Evolutionary conservation across 2,329 filamentous ascomycete genomes (phyloP).

Genomic region (Aureobasidium lini): DNA sequence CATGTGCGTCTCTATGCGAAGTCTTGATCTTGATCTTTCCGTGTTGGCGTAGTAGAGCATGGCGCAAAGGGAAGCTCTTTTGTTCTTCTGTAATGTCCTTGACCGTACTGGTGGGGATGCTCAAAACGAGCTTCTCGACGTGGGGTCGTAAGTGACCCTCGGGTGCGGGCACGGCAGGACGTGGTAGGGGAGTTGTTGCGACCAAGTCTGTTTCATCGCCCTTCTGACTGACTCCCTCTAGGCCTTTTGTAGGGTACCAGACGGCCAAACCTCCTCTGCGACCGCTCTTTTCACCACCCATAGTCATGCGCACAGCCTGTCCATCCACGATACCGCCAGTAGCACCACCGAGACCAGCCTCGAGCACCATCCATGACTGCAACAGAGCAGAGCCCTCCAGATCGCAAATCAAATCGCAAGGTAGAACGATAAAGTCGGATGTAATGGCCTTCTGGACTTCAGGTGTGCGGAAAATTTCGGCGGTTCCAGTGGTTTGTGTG

Average conservation of each 20-base stretch:
- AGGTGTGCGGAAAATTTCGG: slow-evolving; percentile 75
- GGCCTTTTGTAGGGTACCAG: slow-evolving; percentile 78
- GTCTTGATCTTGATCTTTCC: slow-evolving; percentile 72
- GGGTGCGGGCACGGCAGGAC: slow-evolving; percentile 50
- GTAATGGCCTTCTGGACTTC: slow-evolving; percentile 73
- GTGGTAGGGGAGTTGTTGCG: slow-evolving; percentile 61
- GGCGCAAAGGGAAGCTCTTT: slow-evolving; percentile 65
- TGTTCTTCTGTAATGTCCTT: slow-evolving; percentile 74
- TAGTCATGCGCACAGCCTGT: slow-evolving; percentile 36
- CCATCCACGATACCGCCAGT: slow-evolving; percentile 46
- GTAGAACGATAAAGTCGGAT: slow-evolving; percentile 81
- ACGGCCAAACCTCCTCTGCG: slow-evolving; percentile 76
- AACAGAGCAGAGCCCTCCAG: slow-evolving; percentile 73
- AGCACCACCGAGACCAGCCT: slow-evolving; percentile 58
- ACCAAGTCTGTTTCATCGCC: slow-evolving; percentile 91
- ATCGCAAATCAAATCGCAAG: slow-evolving; percentile 90
- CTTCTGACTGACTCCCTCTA: slow-evolving; percentile 63
- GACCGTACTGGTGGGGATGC: slow-evolving; percentile 80
- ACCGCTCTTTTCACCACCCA: slow-evolving; percentile 49
- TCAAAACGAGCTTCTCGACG: slow-evolving; percentile 73
- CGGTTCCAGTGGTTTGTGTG: slow-evolving; percentile 79
- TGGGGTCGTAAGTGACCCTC: slow-evolving; percentile 59
- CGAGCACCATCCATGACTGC: slow-evolving; percentile 86
- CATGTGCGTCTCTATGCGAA: slow-evolving; percentile 81
- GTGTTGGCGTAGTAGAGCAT: slow-evolving; percentile 67